Evolutionary conservation across 2,329 filamentous ascomycete genomes (phyloP), one percentile per base, ranked within the genome.

Genomic region (Diplodia intermedia): DNA sequence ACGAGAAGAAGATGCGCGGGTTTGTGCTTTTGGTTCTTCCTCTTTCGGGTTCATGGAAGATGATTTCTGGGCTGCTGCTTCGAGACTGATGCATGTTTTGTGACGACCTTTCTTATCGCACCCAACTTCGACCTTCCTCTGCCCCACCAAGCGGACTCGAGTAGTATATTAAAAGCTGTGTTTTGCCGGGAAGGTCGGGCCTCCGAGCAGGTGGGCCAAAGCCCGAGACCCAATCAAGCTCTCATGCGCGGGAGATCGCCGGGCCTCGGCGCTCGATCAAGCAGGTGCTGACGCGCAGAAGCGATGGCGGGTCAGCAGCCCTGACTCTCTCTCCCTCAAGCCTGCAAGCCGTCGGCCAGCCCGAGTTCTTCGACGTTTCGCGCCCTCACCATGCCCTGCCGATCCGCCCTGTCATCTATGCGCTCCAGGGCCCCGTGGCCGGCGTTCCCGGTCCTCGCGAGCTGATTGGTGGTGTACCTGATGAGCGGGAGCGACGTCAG

Each of bases 381-480:
- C 60, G n/a, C 38, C 60, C 11, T 38, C 47, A 40, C 23, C 23
- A n/a, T 50, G 60, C 26, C 31, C 50, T 15, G 33, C 18, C 38
- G 29, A 66, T 50, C 65, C n/a, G 18, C n/a, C 53, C 65, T 57
- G 33, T 57, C 65, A 56, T 66, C 60, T 57, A 33, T 66, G 62
- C 50, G 38, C 33, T 8, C 62, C 15, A 36, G 38, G 50, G 11
- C 33, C 50, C 23, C 23, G 43, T 26, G 60, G 47, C 18, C 43
- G 36, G 26, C 50, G 50, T 12, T n/a, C 12, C 29, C 36, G 52
- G 9, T 65, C 43, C 20, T 29, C 20, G 49, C 54, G 9, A 6
- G n/a, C 43, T 57, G 38, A 66, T 66, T 66, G 65, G 65, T 2
- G 38, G 38, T n/a, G 53, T 57, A 47, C 65, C 65, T 66, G 65